Conservation (phyloP, 2,329 filamentous ascomycete species). For the Venturiaceae sp. region DNA sequence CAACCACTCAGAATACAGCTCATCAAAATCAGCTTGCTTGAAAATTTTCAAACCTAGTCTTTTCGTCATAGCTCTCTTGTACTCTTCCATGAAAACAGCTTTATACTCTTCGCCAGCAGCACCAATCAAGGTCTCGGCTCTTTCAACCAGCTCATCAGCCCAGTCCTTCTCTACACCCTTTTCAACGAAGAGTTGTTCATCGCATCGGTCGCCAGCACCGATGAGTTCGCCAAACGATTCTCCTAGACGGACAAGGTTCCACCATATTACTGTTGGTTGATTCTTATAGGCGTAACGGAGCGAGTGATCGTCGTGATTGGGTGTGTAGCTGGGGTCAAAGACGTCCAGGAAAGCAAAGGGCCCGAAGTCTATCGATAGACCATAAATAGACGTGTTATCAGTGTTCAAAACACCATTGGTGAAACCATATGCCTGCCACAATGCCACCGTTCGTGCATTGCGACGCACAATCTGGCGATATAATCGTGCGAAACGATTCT, state of each 20-base stretch:
- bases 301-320: constrained; percentile 88
- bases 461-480: constrained; percentile 80
- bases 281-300: constrained; percentile 87
- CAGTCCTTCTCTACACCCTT: constrained; percentile 64
- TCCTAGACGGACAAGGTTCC: constrained; percentile 88
- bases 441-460: constrained; percentile 80
- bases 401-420: constrained; percentile 98
- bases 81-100: constrained; percentile 76
- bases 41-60: constrained; percentile 66
- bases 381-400: constrained; percentile 88
- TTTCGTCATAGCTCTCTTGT: constrained; percentile 72
- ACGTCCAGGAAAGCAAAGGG: constrained; percentile 97
- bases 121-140: constrained; percentile 76
- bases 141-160: constrained; percentile 59
- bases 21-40: constrained; percentile 67
- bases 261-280: constrained; percentile 95
- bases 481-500: constrained; percentile 80
- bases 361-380: constrained; percentile 86
- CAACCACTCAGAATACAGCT: constrained; percentile 70
- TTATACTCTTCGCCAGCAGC: constrained; percentile 81
- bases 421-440: constrained; percentile 98
- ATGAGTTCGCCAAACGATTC: constrained; percentile 84
- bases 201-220: constrained; percentile 63
- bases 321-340: constrained; percentile 89
- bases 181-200: constrained; percentile 59